phyloP scores from a whole-genome alignment of 495 filamentous ascomycete genomes.

The Daldinia vernicosa region DNA sequence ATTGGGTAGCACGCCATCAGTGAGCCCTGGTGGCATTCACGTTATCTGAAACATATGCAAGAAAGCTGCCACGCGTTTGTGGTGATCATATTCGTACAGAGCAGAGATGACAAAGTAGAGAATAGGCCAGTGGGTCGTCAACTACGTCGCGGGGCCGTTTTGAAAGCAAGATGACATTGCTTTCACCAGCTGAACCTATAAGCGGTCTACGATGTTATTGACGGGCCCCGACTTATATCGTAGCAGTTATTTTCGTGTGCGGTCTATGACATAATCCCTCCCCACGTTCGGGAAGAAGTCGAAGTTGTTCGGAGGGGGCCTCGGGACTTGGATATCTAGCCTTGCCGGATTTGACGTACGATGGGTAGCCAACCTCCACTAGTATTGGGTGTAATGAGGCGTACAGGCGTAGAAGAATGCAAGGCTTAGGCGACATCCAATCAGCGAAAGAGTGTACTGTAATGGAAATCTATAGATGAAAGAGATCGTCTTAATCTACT shows the following conservation, averaged over 20 bases:
- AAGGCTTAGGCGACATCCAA: constrained; percentile 26
- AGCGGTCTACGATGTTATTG: constrained; percentile 20
- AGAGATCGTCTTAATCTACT: constrained; percentile 16
- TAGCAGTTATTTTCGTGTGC: constrained; percentile 18
- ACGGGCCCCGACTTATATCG: constrained; percentile 2
- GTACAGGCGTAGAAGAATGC: constrained; percentile 7
- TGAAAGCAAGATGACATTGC: constrained; percentile 36
- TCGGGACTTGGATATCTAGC: constrained; percentile 38
- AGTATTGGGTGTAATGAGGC: constrained; percentile 9
- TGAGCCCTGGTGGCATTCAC: constrained; percentile 6
- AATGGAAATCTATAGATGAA: constrained; percentile 30
- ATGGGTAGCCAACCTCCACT: constrained; percentile 14
- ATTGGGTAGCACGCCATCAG: constrained; percentile 24
- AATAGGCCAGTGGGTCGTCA: constrained; percentile 13
- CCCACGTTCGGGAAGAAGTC: constrained; percentile 19
- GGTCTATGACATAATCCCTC: constrained; percentile 39
- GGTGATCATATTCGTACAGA: constrained; percentile 29
- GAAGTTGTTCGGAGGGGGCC: constrained; percentile 13
- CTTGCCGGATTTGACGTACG: constrained; percentile 33
- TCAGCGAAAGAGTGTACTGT: constrained; percentile 11
- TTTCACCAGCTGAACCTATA: constrained; percentile 13
- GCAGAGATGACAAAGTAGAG: constrained; percentile 7
- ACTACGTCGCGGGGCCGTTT: constrained; percentile 22
- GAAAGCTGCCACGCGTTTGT: constrained; percentile 33
- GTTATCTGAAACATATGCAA: constrained; percentile 39